Conservation (phyloP, 2,329 filamentous ascomycete genomes). For the Aspergillus caelatus region DNA sequence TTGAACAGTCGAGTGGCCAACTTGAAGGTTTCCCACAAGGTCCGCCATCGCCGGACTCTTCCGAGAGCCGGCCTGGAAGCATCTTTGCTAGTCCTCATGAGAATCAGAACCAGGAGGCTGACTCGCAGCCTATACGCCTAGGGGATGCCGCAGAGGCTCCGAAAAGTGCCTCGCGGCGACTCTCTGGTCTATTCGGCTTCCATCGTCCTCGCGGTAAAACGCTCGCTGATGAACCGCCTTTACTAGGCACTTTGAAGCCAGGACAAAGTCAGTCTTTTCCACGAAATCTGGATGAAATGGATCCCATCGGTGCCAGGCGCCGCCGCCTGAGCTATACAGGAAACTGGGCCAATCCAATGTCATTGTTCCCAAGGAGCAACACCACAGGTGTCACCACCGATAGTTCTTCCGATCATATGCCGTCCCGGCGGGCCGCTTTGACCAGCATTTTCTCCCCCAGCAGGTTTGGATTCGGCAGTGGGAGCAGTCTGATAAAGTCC, state of each 20-base stretch:
- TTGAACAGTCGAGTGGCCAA: constrained; percentile 32
- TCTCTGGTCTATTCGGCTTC: constrained; percentile 60
- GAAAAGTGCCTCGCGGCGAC: constrained; percentile 54
- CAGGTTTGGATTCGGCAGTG: constrained; percentile 40
- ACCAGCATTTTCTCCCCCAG: constrained; percentile 48
- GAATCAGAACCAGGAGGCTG: constrained; percentile 40
- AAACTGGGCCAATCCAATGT: constrained; percentile 56
- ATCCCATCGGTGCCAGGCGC: constrained; percentile 52
- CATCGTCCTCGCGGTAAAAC: constrained; percentile 66
- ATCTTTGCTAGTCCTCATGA: constrained; percentile 52
- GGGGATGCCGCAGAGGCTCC: constrained; percentile 35
- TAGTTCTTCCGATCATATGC: constrained; percentile 43
- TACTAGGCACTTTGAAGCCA: constrained; percentile 60
- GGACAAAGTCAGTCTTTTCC: constrained; percentile 68
- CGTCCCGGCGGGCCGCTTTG: constrained; percentile 44
- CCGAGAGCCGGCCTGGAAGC: constrained; percentile 46
- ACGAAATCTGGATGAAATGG: constrained; percentile 54
- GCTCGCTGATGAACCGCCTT: constrained; percentile 59
- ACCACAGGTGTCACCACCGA: constrained; percentile 46
- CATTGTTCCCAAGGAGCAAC: constrained; percentile 50
- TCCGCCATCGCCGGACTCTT: constrained; percentile 49
- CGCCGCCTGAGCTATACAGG: constrained; percentile 61
- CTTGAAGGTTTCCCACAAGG: constrained; percentile 39
- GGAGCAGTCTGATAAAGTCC: constrained; percentile 31
- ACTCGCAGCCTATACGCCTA: constrained; percentile 37